Base-by-base conservation (phyloP, 352 stramenopile genomes). In the Phytophthora tubulina region DNA sequence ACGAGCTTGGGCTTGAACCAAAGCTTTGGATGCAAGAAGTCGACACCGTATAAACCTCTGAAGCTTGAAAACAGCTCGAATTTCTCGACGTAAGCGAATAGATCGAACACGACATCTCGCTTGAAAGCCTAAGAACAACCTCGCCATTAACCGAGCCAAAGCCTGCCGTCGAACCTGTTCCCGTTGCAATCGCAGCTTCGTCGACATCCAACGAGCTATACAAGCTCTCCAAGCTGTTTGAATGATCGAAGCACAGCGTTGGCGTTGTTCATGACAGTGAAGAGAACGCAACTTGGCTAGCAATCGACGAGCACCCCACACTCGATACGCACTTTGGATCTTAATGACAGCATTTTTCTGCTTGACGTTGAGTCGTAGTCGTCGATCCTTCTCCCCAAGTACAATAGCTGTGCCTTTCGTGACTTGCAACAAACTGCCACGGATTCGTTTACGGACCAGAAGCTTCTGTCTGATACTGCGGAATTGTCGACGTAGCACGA, bases 361-460 rank as follows among this genome's bases (percentile, higher is more conserved):
- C 17, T 68, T 63, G 3, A 33, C 51, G 2, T 75, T 50, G 21
- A 81, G 15, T 0, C 76, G 70, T 4, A 74, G 57, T 0, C 73
- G 72, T 9, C 84, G 73, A 13, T 92, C 84, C 44, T 87, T 89
- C 52, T 93, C 82, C 17, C 82, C 82, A 0, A 85, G 61, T 9
- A 93, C 84, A 36, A 93, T 84, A 4, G 82, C 82, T 0, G 86
- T 92, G 15, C 84, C 86, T 32, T 81, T 84, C 3, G 82, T 89
- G 33, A 93, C 84, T 33, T 86, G 80, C 38, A 89, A 64, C 42
- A 93, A 73, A 50, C 71, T 91, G 5, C 68, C 63, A 27, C 82
- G 84, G 13, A 93, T 89, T 13, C 83, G 78, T 65, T 92, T 93
- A 32, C 86, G 86, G 11, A 93, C 68, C 14, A 84, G 50, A 30